These are phyloP conservation scores for Zymoseptoria tritici DNA, from an alignment of 2,329 filamentous ascomycete species.

Conservation along the genomic window DNA sequence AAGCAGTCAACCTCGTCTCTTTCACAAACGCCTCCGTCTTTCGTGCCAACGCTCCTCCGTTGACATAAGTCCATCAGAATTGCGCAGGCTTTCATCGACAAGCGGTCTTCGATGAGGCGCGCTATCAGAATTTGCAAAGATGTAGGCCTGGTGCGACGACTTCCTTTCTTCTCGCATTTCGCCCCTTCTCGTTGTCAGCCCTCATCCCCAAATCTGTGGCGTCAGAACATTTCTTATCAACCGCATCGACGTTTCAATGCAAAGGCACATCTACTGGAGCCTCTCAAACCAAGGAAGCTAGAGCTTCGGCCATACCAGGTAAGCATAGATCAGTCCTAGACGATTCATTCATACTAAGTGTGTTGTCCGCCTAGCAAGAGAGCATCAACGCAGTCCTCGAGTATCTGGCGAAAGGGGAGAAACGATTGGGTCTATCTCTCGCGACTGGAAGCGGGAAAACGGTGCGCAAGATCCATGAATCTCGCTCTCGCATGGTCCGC, in stretches of 20 bases:
- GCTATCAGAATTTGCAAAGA: neutral
- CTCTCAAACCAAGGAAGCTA: slow-evolving; percentile 2
- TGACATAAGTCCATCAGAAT: neutral
- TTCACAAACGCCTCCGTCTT: neutral
- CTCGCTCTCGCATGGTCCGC: slow-evolving; percentile 12
- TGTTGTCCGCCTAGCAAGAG: slow-evolving; percentile 58
- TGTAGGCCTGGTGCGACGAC: neutral
- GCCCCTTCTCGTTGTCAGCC: neutral
- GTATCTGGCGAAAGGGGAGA: slow-evolving; percentile 61
- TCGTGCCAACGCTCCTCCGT: neutral
- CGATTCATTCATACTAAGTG: neutral
- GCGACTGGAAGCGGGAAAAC: slow-evolving; percentile 87
- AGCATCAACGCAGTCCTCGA: slow-evolving; percentile 72
- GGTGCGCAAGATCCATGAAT: slow-evolving; percentile 34
- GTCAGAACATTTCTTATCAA: neutral
- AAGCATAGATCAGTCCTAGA: neutral
- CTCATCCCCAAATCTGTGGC: neutral
- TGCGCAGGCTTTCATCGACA: neutral
- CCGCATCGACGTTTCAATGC: slow-evolving; percentile 1
- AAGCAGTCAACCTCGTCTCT: neutral
- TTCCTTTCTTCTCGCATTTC: neutral
- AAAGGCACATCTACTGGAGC: neutral
- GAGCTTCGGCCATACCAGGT: slow-evolving; percentile 59
- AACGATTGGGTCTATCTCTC: slow-evolving; percentile 72
- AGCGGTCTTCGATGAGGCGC: slow-evolving; percentile 1